Base-by-base conservation (phyloP, 1,284 basidiomycete species). In the Thecaphora thlaspeos region DNA sequence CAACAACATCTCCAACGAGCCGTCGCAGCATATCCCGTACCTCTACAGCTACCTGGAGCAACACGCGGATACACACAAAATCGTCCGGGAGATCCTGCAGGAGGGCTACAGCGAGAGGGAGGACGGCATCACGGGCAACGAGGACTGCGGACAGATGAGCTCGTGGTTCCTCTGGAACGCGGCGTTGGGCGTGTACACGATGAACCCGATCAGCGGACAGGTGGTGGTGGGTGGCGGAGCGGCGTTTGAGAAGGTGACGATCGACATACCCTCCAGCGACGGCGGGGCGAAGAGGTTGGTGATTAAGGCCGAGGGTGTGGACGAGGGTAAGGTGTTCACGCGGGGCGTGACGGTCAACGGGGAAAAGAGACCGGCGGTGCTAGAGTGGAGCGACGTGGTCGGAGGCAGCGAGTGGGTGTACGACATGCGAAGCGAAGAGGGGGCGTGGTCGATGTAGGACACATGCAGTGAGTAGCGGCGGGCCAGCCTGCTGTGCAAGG, bases 101-200 rank as follows among this genome's bases (percentile, higher is more conserved):
- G 76, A 74, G 2, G 82, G 88, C 72, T 90, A 89, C 75, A 86
- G 87, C 62, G 83, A 84, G 49, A 85, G 85, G 1, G 82, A 85
- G 2, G 83, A 82, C 48, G 87, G 87, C 8, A 80, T 88, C 2
- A 83, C 85, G 12, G 87, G 87, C 85, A 91, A 91, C 70, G 89
- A 91, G 75, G 89, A 91, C 69, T 90, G 89, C 65, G 89, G 89
- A 0, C 89, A 91, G 75, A 90, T 90, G 88, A 88, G 86, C 68
- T 87, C 88, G 0, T 91, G 89, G 89, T 90, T 87, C 72, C 81
- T 90, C 12, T 91, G 90, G 79, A 57, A 45, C 51, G 86, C 85
- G 41, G 85, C 87, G 2, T 81, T 91, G 72, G 89, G 89, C 0
- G 87, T 91, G 78, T 91, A 91, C 69, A 91, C 93, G 66, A 89